Conservation (phyloP, 2,329 filamentous ascomycete genomes). For the Alternaria conjuncta region DNA sequence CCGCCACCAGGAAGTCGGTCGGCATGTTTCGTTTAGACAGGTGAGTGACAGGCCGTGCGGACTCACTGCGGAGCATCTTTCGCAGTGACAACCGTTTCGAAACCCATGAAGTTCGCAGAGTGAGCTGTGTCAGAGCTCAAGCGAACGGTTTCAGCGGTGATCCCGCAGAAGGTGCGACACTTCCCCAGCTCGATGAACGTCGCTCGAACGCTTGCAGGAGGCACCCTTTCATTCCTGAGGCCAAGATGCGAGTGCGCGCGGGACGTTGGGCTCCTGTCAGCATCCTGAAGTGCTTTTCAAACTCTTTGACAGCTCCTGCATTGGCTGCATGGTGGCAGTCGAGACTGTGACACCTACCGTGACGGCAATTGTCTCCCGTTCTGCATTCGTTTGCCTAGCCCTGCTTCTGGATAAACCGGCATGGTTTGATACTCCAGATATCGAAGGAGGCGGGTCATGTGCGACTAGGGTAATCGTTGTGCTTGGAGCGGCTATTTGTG, state of each 20-base stretch:
- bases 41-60: not conserved
- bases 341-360: conserved; percentile 21
- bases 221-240: conserved; percentile 1
- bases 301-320: conserved; percentile 13
- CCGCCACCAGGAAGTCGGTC: not conserved
- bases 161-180: conserved; percentile 12
- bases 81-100: conserved; percentile 15
- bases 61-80: not conserved
- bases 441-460: not conserved
- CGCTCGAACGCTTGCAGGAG: conserved; percentile 15
- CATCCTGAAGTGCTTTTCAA: conserved; percentile 20
- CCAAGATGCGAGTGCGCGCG: not conserved
- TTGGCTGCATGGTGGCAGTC: conserved; percentile 9
- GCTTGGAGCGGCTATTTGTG: not conserved
- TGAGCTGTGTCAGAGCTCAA: conserved; percentile 20
- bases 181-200: conserved; percentile 3
- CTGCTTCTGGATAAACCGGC: not conserved
- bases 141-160: conserved; percentile 18
- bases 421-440: not conserved
- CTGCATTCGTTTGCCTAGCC: conserved; percentile 1
- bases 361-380: not conserved
- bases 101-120: conserved; percentile 13
- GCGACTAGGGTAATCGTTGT: not conserved
- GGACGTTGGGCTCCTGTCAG: conserved; percentile 14
- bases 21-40: conserved; percentile 11